A percentile compares a stretch with the other conserved stretches of the same genome.
These are phyloP conservation scores for Leishmania turanica DNA, from an alignment of 208 protist species.

Conservation along the genomic window DNA sequence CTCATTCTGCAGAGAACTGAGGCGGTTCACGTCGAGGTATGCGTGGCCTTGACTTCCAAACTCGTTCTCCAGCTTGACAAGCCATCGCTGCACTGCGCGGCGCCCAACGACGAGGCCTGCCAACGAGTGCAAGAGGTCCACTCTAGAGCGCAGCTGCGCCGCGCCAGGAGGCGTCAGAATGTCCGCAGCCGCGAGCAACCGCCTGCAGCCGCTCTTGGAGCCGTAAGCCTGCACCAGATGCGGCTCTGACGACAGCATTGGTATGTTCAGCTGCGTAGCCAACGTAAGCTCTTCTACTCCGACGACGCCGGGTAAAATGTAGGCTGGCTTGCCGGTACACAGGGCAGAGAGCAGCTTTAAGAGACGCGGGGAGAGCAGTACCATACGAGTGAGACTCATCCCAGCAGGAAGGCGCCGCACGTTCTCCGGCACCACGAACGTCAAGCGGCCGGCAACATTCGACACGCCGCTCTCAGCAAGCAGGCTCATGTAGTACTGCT, in stretches of 20 bases:
- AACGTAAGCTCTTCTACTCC: slow-evolving; percentile 88
- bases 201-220: slow-evolving; percentile 79
- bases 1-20: slow-evolving; percentile 48
- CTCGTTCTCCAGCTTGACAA: slow-evolving; percentile 93
- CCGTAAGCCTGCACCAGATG: slow-evolving; percentile 78
- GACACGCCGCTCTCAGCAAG: slow-evolving; percentile 68
- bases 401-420: slow-evolving; percentile 56
- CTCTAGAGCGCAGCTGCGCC: slow-evolving; percentile 52
- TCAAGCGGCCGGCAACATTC: slow-evolving; percentile 63
- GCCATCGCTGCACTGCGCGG: slow-evolving; percentile 74
- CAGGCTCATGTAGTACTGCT: slow-evolving; percentile 80
- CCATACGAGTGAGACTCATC: slow-evolving; percentile 79
- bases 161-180: slow-evolving; percentile 71
- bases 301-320: slow-evolving; percentile 86
- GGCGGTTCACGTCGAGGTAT: slow-evolving; percentile 85
- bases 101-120: slow-evolving; percentile 73
- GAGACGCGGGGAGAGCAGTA: slow-evolving; percentile 71
- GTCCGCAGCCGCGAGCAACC: slow-evolving; percentile 78
- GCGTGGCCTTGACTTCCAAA: slow-evolving; percentile 84
- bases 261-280: slow-evolving; percentile 81
- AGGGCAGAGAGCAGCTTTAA: slow-evolving; percentile 83
- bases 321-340: slow-evolving; percentile 65
- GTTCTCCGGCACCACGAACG: slow-evolving; percentile 85
- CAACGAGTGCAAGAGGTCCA: slow-evolving; percentile 65
- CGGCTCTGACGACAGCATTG: slow-evolving; percentile 83